These are phyloP conservation scores for Chlorella sp. DNA, from an alignment of 139 green algal genomes.

Conservation along the genomic window DNA sequence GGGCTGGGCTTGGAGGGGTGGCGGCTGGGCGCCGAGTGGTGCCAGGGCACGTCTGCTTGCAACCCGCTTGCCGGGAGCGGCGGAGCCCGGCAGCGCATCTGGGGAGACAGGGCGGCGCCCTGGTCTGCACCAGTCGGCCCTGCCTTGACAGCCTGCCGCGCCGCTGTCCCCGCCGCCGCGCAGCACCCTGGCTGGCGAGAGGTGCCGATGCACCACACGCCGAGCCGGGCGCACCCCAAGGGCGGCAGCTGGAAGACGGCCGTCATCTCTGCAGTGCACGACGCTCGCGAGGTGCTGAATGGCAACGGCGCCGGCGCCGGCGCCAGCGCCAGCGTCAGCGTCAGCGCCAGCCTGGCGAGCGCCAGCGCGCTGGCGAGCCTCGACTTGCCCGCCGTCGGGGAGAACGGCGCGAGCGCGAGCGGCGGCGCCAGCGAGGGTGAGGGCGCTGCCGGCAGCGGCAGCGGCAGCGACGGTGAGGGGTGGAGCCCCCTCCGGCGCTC, in stretches of 20 bases:
- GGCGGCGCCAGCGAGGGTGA: no score
- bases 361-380: not conserved
- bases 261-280: conserved; percentile 22
- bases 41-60: no score
- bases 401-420: not conserved
- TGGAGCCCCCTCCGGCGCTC: not conserved
- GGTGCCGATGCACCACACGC: conserved; percentile 42
- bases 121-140: no score
- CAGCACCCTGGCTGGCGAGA: conserved; percentile 41
- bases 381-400: not conserved
- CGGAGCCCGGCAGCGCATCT: no score
- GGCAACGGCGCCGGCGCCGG: not conserved
- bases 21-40: no score
- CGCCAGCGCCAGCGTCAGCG: not conserved
- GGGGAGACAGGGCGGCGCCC: no score
- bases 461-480: conserved; percentile 8
- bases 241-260: conserved; percentile 48
- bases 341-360: not conserved
- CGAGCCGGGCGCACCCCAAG: conserved; percentile 36
- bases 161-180: no score
- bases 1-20: no score
- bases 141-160: no score
- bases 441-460: not conserved
- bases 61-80: no score
- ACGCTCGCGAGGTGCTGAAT: not conserved